Percentiles rank a stretch among this genome's conserved stretches.
Evolutionary conservation across 208 protist genomes (phyloP).

Genomic region (Leptomonas pyrrhocoris): DNA sequence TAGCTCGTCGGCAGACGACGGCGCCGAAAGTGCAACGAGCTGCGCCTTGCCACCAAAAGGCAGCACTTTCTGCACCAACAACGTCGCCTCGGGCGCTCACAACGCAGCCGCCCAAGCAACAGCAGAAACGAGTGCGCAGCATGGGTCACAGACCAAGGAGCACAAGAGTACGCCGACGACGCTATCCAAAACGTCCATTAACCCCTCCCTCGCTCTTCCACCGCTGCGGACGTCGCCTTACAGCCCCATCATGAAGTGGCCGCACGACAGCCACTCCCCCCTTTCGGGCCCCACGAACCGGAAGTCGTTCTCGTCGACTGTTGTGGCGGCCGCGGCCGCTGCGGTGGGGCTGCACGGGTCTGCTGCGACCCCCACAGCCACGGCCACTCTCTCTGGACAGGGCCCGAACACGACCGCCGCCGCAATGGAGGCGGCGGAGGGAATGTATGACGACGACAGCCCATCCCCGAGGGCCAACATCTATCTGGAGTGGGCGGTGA

Average conservation of each 20-base stretch:
- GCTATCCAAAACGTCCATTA: background rate
- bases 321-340: slow-evolving; percentile 2
- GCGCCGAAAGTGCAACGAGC: background rate
- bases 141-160: background rate
- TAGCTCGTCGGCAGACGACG: background rate
- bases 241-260: background rate
- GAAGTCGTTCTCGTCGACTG: slow-evolving; percentile 9
- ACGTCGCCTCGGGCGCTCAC: background rate
- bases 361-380: background rate
- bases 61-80: background rate
- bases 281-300: background rate
- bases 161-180: background rate
- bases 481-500: slow-evolving; percentile 28
- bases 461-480: slow-evolving; percentile 19
- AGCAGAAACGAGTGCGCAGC: background rate
- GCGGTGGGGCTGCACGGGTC: background rate
- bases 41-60: background rate
- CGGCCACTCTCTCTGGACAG: too few relatives aligned
- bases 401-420: slow-evolving; percentile 1
- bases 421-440: slow-evolving; percentile 5
- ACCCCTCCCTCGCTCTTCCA: background rate
- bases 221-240: slow-evolving; percentile 1
- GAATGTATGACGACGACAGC: slow-evolving; percentile 29
- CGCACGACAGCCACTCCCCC: slow-evolving; percentile 2
- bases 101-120: background rate